Conservation (phyloP, 106 monocot species). For the Cymbidium sinense region DNA sequence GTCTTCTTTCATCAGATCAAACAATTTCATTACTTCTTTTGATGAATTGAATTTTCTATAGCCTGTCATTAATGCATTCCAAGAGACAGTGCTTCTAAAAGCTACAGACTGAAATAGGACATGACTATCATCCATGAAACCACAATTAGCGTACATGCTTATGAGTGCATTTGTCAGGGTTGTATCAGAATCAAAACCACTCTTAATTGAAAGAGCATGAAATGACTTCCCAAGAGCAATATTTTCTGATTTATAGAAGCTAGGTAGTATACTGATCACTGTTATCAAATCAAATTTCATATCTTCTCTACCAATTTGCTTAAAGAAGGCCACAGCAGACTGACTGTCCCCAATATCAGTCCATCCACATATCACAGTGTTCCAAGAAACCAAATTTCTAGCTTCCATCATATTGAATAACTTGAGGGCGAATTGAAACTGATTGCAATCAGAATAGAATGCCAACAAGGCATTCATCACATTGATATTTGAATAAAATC, state of each 20-base stretch:
- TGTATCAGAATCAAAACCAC: constrained; percentile 38
- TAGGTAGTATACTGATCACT: constrained; percentile 41
- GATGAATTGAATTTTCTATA: constrained; percentile 30
- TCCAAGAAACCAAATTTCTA: constrained; percentile 55
- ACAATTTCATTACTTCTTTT: constrained; percentile 26
- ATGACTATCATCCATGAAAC: constrained; percentile 17
- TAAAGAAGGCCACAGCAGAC: constrained; percentile 19
- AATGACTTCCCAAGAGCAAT: constrained; percentile 26
- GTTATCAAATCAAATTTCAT: constrained; percentile 52
- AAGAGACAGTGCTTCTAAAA: constrained; percentile 35
- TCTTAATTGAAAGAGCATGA: constrained; percentile 39
- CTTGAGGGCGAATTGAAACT: constrained; percentile 15
- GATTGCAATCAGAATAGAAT: constrained; percentile 38
- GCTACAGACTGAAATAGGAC: constrained; percentile 26
- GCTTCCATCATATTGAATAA: constrained; percentile 35
- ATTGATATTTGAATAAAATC: constrained; percentile 25
- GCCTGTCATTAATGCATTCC: constrained; percentile 66
- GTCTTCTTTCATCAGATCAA: constrained; percentile 31
- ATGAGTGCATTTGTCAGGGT: constrained; percentile 61
- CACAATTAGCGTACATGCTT: constrained; percentile 53
- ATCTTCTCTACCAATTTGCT: constrained; percentile 25
- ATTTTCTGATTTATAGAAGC: constrained; percentile 22
- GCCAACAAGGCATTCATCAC: constrained; percentile 49
- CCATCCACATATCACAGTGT: constrained; percentile 48
- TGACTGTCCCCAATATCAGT: constrained; percentile 22